Evolutionary conservation across 1,139 yeast species (phyloP).

Genomic region (Meyerozyma carpophila): DNA sequence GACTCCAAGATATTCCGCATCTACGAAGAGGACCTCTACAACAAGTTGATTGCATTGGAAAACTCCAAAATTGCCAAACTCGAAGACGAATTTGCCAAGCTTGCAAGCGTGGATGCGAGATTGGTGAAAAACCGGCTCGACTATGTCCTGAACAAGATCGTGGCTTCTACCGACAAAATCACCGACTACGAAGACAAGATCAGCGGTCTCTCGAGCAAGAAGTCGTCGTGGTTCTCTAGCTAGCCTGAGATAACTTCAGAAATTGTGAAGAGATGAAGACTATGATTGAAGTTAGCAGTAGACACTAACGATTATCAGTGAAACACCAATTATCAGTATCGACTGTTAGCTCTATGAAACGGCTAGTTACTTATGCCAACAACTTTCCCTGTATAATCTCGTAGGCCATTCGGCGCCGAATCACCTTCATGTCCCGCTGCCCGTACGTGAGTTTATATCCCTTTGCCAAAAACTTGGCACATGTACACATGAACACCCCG

Average conservation of each 20-base stretch:
- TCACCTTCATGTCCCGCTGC: slow-evolving; percentile 63
- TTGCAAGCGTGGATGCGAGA: slow-evolving; percentile 45
- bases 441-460: slow-evolving; percentile 45
- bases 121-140: slow-evolving; percentile 53
- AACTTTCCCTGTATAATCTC: slow-evolving; percentile 24
- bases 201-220: slow-evolving; percentile 8
- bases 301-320: too few relatives aligned
- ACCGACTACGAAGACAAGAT: slow-evolving; percentile 31
- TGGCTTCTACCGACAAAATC: slow-evolving; percentile 47
- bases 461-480: slow-evolving; percentile 57
- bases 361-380: too few relatives aligned
- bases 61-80: slow-evolving; percentile 55
- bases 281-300: neutral
- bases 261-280: neutral
- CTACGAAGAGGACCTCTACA: slow-evolving; percentile 60
- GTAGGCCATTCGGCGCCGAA: slow-evolving; percentile 70
- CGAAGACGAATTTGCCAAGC: slow-evolving; percentile 66
- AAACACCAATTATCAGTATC: too few relatives aligned
- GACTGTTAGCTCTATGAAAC: too few relatives aligned
- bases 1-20: slow-evolving; percentile 55
- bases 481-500: slow-evolving; percentile 88
- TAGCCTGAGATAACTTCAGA: neutral
- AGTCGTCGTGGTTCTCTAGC: neutral
- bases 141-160: slow-evolving; percentile 63
- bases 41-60: slow-evolving; percentile 52